phyloP scores from a whole-genome alignment of 495 filamentous ascomycete species.

The Bacidia gigantensis region DNA sequence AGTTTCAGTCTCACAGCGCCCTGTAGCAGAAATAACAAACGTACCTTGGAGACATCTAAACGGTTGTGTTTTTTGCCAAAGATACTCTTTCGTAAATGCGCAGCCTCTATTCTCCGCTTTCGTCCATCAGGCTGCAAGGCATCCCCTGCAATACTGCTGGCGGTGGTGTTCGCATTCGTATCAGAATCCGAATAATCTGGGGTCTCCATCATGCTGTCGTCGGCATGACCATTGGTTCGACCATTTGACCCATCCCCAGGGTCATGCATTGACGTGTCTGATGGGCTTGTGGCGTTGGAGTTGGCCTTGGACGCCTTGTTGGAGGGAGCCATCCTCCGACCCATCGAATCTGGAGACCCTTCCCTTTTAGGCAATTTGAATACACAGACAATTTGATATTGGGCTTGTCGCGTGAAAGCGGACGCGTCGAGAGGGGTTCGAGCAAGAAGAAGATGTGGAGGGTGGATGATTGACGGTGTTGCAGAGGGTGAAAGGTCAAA shows the following conservation, averaged over 20 bases:
- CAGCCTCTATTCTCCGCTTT: constrained; percentile 70
- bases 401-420: neutral
- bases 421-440: neutral
- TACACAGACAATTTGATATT: constrained; percentile 9
- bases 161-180: constrained; percentile 82
- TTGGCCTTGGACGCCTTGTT: constrained; percentile 31
- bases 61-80: constrained; percentile 89
- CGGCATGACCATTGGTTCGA: constrained; percentile 29
- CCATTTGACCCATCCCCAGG: constrained; percentile 38
- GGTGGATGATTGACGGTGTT: neutral
- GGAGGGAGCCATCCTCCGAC: constrained; percentile 44
- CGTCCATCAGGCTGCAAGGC: constrained; percentile 53
- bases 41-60: constrained; percentile 64
- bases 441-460: neutral
- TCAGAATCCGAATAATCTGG: constrained; percentile 84
- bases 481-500: neutral
- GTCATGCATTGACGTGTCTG: constrained; percentile 46
- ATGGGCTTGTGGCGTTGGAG: constrained; percentile 35
- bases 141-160: constrained; percentile 75
- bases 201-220: constrained; percentile 46
- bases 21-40: neutral
- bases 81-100: constrained; percentile 73
- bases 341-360: neutral
- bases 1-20: neutral
- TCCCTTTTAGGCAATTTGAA: constrained; percentile 2